Evolutionary conservation across 1,139 yeast species (phyloP).

Genomic region (Schwanniomyces etchellsii): DNA sequence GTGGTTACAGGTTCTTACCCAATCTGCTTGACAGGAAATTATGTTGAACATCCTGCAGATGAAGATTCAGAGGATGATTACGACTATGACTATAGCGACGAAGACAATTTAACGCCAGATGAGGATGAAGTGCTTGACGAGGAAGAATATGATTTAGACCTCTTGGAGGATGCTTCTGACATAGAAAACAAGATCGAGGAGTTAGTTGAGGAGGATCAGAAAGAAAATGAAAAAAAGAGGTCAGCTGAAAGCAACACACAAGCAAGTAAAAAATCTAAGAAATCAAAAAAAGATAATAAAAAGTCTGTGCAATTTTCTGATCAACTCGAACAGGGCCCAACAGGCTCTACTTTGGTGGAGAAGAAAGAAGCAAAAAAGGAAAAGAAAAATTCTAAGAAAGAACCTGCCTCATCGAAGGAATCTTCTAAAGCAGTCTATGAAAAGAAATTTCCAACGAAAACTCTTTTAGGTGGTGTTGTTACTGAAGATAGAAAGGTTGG

Average conservation of each 20-base stretch:
- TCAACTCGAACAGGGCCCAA: conserved; percentile 91
- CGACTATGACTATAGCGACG: conserved; percentile 45
- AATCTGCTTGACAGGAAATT: conserved; percentile 89
- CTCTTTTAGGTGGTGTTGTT: conserved; percentile 87
- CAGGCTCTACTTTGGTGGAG: conserved; percentile 42
- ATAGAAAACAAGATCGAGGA: conserved; percentile 53
- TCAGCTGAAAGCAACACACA: conserved; percentile 17
- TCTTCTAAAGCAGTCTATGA: no score
- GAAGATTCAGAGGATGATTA: conserved; percentile 52
- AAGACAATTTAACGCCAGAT: conserved; percentile 61
- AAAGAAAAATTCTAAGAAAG: conserved; percentile 9
- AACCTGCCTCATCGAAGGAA: conserved; percentile 16
- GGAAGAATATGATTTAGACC: conserved; percentile 78
- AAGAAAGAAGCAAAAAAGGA: conserved; percentile 22
- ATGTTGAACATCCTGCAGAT: conserved; percentile 89
- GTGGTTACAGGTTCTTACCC: conserved; percentile 96
- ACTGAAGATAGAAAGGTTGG: conserved; percentile 91
- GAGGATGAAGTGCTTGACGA: conserved; percentile 75
- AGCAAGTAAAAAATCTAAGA: conserved; percentile 32
- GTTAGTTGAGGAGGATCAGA: conserved; percentile 51
- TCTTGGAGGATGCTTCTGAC: conserved; percentile 54
- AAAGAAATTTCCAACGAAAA: conserved; percentile 59
- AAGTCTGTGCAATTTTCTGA: conserved; percentile 84
- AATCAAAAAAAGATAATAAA: conserved; percentile 44
- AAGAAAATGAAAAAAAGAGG: conserved; percentile 31